Conservation (phyloP, 148 eudicot species). For the Pharnaceum exiguum region DNA sequence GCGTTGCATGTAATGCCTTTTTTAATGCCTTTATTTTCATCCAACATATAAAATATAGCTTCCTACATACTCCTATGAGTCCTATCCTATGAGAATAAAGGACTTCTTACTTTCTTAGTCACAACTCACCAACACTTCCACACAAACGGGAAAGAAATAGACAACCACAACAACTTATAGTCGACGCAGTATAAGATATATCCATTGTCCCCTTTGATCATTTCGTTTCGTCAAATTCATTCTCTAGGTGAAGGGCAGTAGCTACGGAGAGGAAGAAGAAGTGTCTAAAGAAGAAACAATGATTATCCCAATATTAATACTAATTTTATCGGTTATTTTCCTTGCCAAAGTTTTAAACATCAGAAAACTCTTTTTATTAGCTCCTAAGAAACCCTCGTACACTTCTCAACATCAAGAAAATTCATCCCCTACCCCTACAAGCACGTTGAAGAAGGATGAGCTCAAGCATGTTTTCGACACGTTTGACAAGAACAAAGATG, state of each 20-base stretch:
- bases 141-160: too few species aligned
- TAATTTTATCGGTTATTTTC: constrained; percentile 13
- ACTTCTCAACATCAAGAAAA: neutral
- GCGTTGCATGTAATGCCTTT: constrained; percentile 8
- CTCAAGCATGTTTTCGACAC: constrained; percentile 50
- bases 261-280: neutral
- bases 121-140: too few species aligned
- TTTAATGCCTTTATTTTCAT: neutral
- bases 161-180: too few species aligned
- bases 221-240: too few species aligned
- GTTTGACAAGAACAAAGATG: constrained; percentile 81
- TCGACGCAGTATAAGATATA: too few species aligned
- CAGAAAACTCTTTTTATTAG: neutral
- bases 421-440: neutral
- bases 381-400: neutral
- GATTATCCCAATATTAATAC: constrained; percentile 17
- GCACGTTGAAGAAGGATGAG: constrained; percentile 2
- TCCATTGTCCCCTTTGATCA: too few species aligned
- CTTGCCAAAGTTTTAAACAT: constrained; percentile 13
- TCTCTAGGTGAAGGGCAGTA: neutral
- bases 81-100: too few species aligned
- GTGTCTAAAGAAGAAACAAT: constrained; percentile 8
- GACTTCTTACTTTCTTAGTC: too few species aligned
- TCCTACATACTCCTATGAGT: too few species aligned
- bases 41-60: too few species aligned